phyloP scores from a whole-genome alignment of 1,139 yeast genomes.

The Hansenula anomala region DNA sequence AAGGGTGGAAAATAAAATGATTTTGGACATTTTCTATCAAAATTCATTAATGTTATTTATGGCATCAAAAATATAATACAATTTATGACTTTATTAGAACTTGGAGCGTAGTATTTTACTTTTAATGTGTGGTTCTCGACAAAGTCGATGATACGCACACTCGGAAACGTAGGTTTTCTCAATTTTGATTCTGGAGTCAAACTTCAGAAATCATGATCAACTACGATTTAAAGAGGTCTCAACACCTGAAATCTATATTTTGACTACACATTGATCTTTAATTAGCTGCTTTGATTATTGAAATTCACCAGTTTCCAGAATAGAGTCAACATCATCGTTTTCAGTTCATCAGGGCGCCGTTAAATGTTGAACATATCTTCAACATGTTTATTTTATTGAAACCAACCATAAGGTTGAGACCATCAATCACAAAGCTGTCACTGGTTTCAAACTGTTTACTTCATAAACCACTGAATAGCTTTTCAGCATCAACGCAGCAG shows the following conservation, averaged over 20 bases:
- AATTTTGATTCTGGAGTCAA: too few species aligned
- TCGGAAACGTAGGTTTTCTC: neutral
- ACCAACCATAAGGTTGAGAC: neutral
- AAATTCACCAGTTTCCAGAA: too few species aligned
- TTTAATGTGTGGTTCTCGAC: neutral
- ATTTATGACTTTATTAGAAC: neutral
- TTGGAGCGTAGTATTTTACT: neutral
- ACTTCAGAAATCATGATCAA: too few species aligned
- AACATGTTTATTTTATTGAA: slow-evolving; percentile 1
- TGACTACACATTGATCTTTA: too few species aligned
- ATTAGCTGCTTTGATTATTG: too few species aligned
- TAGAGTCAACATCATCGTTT: too few species aligned
- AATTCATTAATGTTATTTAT: neutral
- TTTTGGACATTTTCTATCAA: too few species aligned
- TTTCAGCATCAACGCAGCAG: neutral
- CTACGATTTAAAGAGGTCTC: too few species aligned
- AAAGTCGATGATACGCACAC: neutral
- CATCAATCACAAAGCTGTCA: neutral
- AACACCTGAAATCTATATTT: too few species aligned
- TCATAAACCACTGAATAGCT: neutral
- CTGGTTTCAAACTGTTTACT: neutral
- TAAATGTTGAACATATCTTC: neutral
- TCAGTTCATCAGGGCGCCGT: too few species aligned
- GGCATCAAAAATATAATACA: neutral
- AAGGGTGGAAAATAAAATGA: too few species aligned